Evolutionary conservation across 192 early-diverging fungal genomes (phyloP), one percentile per base, ranked within the genome.

Genomic region (Backusella westeae): DNA sequence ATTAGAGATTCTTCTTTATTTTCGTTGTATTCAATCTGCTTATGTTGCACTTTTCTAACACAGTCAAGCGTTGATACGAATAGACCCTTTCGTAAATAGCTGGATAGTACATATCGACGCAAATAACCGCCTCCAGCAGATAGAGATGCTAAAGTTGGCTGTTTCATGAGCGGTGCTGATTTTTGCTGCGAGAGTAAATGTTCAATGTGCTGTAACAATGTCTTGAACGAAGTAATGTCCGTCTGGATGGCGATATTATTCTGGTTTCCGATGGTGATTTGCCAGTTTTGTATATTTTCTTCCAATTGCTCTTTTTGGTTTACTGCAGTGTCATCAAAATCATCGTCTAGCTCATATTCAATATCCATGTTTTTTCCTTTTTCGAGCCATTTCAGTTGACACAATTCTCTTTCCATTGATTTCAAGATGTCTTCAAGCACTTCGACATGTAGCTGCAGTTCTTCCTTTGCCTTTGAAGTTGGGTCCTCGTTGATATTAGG

Each of bases 361-460:
- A 17, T 69, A 36, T 23, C 26, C 4, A 21, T 39, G 35, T 34
- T 39, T 1, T 42, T 41, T 42, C 21, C 8, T 12, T 68, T 34
- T 34, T 23, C 21, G 12, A 26, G 29, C 15, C 29, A 49, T 32
- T 71, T 44, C 42, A 71, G 17, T 71, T 32, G 42, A 46, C 42
- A 71, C 23, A 75, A 34, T 35, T 75, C 74, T 34, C 53, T 14
- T 12, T 75, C 67, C 74, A 75, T 67, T 21, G 29, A 19, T 21
- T 39, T 42, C 26, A 75, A n/a, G 21, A 52, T 67, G 74, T 46
- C 38, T 19, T 75, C 74, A 15, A 75, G 26, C 2, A 39, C 26
- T 34, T 68, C 32, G 6, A 75, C 42, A 9, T 68, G 41, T 12
- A 67, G 8, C 15, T 66, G 65, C 14, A 46, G 44, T 21, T 68